phyloP scores from a whole-genome alignment of 306 rosid species.

The Gleditsia sinensis region DNA sequence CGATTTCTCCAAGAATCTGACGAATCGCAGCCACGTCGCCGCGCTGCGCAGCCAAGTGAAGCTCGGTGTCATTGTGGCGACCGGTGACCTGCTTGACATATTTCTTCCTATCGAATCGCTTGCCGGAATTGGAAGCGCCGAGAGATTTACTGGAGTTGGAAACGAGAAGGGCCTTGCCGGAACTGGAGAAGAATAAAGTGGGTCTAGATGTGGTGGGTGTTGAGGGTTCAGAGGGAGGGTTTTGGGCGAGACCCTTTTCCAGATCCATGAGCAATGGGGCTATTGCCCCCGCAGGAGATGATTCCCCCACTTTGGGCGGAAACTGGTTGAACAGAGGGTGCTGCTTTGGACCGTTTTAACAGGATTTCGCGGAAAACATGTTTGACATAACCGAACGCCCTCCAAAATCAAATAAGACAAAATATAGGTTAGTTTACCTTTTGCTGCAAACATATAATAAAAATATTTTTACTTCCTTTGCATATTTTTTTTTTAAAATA shows the following conservation, averaged over 20 bases:
- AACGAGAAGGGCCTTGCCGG: slow-evolving; percentile 60
- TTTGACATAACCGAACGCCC: no score
- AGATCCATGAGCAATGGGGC: slow-evolving; percentile 40
- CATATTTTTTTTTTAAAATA: no score
- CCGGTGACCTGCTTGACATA: slow-evolving; percentile 90
- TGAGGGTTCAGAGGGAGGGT: slow-evolving; percentile 50
- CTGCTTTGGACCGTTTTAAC: not conserved
- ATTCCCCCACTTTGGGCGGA: not conserved
- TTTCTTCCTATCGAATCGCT: slow-evolving; percentile 69
- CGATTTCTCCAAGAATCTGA: slow-evolving; percentile 53
- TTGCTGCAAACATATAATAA: not conserved
- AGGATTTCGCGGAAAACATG: not conserved
- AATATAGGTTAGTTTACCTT: not conserved
- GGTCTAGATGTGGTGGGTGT: slow-evolving; percentile 54
- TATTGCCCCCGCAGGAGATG: not conserved
- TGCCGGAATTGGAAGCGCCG: slow-evolving; percentile 58
- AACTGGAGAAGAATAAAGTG: slow-evolving; percentile 50
- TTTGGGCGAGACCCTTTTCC: slow-evolving; percentile 28
- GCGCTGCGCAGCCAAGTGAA: slow-evolving; percentile 76
- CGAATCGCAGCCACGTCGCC: slow-evolving; percentile 57
- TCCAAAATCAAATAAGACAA: not conserved
- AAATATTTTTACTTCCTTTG: no score
- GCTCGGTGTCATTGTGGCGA: slow-evolving; percentile 77
- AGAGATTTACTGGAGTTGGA: slow-evolving; percentile 69
- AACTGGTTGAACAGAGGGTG: not conserved